Evolutionary conservation across 331 rosid genomes (phyloP), one percentile per base, ranked within the genome.

Genomic region (Quercus phellos): DNA sequence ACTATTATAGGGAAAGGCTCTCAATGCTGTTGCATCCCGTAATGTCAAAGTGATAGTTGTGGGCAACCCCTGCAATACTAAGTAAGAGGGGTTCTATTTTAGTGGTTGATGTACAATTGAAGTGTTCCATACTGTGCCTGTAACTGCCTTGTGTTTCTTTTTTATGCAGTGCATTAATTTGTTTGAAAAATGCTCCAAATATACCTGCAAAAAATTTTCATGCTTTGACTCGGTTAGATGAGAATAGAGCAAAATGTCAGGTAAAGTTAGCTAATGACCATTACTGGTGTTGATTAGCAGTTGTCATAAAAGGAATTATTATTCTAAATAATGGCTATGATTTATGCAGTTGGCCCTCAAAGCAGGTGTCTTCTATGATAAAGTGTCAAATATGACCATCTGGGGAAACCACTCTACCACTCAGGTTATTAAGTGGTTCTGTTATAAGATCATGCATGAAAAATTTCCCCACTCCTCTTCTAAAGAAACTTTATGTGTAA

Each of bases 361-460:
- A 87, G 99, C 98, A 11, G 99, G 99, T 2, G 98, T 94, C 73
- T 94, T 94, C 91, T 94, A 94, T 73, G 99, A 94, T 85, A 82
- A 91, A 85, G 99, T 94, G 68, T 94, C 98, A 55, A 92, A 94
- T 61, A 12, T 86, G 93, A 94, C 99, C 26, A 92, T 94, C 59
- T 94, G 99, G 99, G 99, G 98, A 74, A 94, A 94, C 87, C 99
- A 94, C 86, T 94, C 99, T 63, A 94, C 98, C 73, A 94, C 99
- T 80, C 99, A 94, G 94, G 97, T 94, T 43, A 81, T 51, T 76
- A 64, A 72, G 78, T 59, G 22, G 68, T 70, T 64, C 54, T 58
- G 21, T 75, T 54, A 64, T 77, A 13, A 76, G 42, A 42, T 13
- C 27, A 14, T 60, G 34, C 51, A 19, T 76, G 73, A 72, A 81